Evolutionary conservation across 2,329 filamentous ascomycete genomes (phyloP), one percentile per base, ranked within the genome.

Genomic region (Neonectria neomacrospora): DNA sequence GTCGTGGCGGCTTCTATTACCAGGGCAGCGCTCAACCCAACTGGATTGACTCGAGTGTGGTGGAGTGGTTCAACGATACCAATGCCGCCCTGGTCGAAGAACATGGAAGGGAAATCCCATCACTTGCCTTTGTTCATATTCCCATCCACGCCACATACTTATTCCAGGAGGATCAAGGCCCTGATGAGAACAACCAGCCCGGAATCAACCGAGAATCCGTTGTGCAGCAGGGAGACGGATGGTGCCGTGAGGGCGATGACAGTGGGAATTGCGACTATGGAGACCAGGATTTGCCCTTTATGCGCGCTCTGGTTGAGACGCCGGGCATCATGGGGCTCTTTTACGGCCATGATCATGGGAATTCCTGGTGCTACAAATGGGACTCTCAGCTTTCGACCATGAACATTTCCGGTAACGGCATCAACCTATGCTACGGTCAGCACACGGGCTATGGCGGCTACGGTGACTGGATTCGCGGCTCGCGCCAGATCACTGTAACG

Each of bases 391-490:
- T 78, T 4, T 80, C 88, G 42, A 89, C 91, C 60, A 77, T 79
- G 74, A 67, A 69, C 0, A 67, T 80, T 2, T 28, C 67, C 0
- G 84, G 82, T 0, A 82, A 80, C 55, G 82, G 82, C 0, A 73
- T 81, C 45, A 80, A 82, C 57, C 67, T 86, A 7, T 86, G 83
- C 69, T 91, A 90, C 71, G 88, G 88, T 2, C 86, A 90, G 68
- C 89, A 90, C 66, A 85, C 87, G 0, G 90, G 90, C 1, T 92
- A 92, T 60, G 90, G 90, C 1, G 90, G 90, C 0, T 92, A 92
- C 66, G 88, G 89, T 0, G 80, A 81, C 52, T 91, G 86, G 85
- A 84, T 84, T 8, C 83, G 90, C 0, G 90, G 90, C 1, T 82
- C 83, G 2, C 80, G 88, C 0, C 85, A 89, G 67, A 77, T 91